phyloP scores from a whole-genome alignment of 1,284 basidiomycete species.

The Cryptococcus depauperatus region DNA sequence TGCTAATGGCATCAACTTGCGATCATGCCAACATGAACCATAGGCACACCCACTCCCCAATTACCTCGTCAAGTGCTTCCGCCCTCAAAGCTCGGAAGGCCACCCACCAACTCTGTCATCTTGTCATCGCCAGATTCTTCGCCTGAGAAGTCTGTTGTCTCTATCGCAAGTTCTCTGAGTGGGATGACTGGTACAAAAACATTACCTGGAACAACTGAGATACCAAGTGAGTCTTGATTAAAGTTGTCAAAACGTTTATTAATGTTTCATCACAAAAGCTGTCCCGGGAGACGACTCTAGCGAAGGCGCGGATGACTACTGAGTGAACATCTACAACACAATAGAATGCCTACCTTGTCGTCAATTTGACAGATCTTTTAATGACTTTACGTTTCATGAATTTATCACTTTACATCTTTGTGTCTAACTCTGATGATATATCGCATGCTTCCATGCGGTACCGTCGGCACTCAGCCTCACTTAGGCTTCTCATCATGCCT shows the following conservation, averaged over 20 bases:
- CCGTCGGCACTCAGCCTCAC: too few relatives aligned
- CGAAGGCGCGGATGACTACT: constrained; percentile 15
- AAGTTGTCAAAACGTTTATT: not conserved
- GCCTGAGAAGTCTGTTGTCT: constrained; percentile 18
- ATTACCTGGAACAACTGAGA: constrained; percentile 9
- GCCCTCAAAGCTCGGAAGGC: constrained; percentile 25
- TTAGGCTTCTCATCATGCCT: too few relatives aligned
- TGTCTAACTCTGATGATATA: too few relatives aligned
- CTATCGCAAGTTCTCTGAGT: constrained; percentile 7
- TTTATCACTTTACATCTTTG: too few relatives aligned
- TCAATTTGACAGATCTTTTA: too few relatives aligned
- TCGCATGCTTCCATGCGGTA: too few relatives aligned
- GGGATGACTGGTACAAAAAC: constrained; percentile 12
- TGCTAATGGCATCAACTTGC: not conserved
- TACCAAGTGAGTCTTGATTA: constrained; percentile 1
- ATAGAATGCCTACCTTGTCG: too few relatives aligned
- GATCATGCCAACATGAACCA: not conserved
- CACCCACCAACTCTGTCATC: constrained; percentile 14
- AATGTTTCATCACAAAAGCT: not conserved
- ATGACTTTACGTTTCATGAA: too few relatives aligned
- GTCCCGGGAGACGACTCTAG: constrained; percentile 13
- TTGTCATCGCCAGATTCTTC: constrained; percentile 15
- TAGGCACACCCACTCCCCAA: constrained; percentile 15
- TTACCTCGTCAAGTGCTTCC: constrained; percentile 15
- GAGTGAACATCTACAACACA: too few relatives aligned